phyloP scores from a whole-genome alignment of 208 protist genomes.

The Crithidia brevicula region DNA sequence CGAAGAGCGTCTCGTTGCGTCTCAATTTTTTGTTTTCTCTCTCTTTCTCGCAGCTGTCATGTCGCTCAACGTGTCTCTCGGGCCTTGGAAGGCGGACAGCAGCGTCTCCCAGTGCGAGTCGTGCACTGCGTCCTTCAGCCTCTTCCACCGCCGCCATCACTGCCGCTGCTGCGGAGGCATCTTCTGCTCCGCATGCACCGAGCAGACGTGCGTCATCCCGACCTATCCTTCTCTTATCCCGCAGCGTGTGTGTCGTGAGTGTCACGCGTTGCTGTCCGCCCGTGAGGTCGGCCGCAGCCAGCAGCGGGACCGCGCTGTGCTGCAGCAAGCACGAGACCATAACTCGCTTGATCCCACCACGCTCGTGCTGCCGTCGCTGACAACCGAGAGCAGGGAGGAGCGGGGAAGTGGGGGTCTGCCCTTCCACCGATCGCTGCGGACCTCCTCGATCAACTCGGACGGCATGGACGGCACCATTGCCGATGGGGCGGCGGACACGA shows the following conservation, averaged over 20 bases:
- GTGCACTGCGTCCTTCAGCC: slow-evolving; percentile 34
- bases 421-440: background rate
- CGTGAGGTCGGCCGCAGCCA: slow-evolving; percentile 9
- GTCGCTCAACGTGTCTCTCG: slow-evolving; percentile 22
- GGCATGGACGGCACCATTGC: slow-evolving; percentile 2
- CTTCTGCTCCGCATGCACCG: slow-evolving; percentile 53
- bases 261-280: slow-evolving; percentile 8
- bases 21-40: slow-evolving; percentile 17
- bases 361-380: background rate
- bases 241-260: slow-evolving; percentile 54
- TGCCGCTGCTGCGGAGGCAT: slow-evolving; percentile 44
- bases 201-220: slow-evolving; percentile 22
- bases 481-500: background rate
- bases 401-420: background rate
- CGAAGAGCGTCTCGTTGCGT: background rate
- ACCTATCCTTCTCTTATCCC: slow-evolving; percentile 26
- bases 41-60: slow-evolving; percentile 16
- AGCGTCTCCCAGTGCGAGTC: slow-evolving; percentile 30
- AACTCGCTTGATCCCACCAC: too few relatives aligned
- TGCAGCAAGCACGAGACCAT: background rate
- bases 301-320: slow-evolving; percentile 4
- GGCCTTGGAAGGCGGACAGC: slow-evolving; percentile 41
- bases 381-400: background rate
- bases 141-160: slow-evolving; percentile 44
- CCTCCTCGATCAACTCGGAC: background rate